Evolutionary conservation across 768 basidiomycete genomes (phyloP), one percentile per base, ranked within the genome.

Genomic region (Mycena filopes): DNA sequence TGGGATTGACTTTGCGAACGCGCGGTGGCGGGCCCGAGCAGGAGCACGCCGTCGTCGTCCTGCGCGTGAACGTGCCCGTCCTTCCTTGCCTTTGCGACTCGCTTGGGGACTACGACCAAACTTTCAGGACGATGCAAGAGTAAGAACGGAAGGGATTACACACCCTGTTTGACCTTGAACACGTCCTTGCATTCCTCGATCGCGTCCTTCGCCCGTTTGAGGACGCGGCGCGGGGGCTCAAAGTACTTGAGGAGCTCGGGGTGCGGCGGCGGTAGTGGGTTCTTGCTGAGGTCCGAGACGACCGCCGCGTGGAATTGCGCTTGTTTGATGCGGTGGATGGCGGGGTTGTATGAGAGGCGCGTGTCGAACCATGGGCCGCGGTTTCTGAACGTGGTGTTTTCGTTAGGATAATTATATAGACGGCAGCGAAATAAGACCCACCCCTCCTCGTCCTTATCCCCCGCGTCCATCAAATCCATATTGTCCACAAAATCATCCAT

Each of bases 401-500:
- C 29, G 55, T 46, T 50, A 26, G 55, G 28, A 40, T 55, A 51
- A 54, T n/a, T 45, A n/a, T 28, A 42, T 45, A 63, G 16, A 41
- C 31, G 20, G 29, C 36, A 33, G 48, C 38, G 46, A 25, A 40
- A 73, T 5, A 15, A 36, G 11, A 36, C 82, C 48, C 72, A 92
- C 92, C 91, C 92, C 5, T 89, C 82, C 31, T 94, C 93, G 66
- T 94, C 87, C 60, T 87, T 87, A 56, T 92, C 92, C 0, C 89
- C 92, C 0, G 86, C 89, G 28, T 86, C 81, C 86, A 86, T 90
- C 51, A 99, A 83, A 72, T 97, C 92, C 94, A 98, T 93, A 11
- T 86, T 83, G 69, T 95, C 92, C 11, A 99, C 94, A 51, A 97
- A 90, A 1, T 86, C 77, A 59, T 91, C 91, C 96, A 99, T 99